Base-by-base conservation (phyloP, 495 filamentous ascomycete species). In the Aspergillus homomorphus region DNA sequence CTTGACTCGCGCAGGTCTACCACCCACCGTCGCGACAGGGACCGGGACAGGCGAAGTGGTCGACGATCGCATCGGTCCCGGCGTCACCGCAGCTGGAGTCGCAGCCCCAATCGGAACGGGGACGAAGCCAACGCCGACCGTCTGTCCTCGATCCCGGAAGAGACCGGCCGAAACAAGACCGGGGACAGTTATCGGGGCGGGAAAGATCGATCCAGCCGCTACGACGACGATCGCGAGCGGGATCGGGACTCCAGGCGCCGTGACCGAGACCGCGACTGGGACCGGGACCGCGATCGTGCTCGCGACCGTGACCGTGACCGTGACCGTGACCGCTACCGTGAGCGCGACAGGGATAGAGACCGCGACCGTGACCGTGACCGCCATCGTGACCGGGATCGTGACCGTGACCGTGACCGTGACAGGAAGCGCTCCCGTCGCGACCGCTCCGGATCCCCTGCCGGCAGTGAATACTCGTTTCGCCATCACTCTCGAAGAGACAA, bases 341-440 rank as follows among this genome's bases (percentile, higher is more conserved):
- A 81, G 19, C 67, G 75, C 16, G 73, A 79, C 4, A 61, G 71
- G 45, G 77, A 81, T 10, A 65, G 76, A 20, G 75, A 80, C 18
- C 73, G 77, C 5, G 76, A 83, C 4, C 71, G 77, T 9, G 75
- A 81, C 18, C 67, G 77, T 24, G 66, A 76, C 57, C 63, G 67
- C 33, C 78, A 82, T 23, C 66, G 73, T 22, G 76, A 82, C 14
- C 67, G 79, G 21, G 74, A 77, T 23, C 74, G 76, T 15, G 69
- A 77, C 45, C 71, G 75, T 21, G 78, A 80, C 9, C 68, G 72
- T 20, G 72, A 80, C 20, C 73, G 76, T 12, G 78, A 80, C 61
- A 76, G 79, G 64, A 87, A 87, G 65, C 73, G 79, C 9, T 79
- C 80, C 19, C 78, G 78, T 21, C 80, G 80, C 19, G 82, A 83